Percentiles rank a stretch among this genome's conserved stretches.
These are phyloP conservation scores for Irpex rosettiformis DNA, from an alignment of 1,284 basidiomycete genomes.

Conservation along the genomic window DNA sequence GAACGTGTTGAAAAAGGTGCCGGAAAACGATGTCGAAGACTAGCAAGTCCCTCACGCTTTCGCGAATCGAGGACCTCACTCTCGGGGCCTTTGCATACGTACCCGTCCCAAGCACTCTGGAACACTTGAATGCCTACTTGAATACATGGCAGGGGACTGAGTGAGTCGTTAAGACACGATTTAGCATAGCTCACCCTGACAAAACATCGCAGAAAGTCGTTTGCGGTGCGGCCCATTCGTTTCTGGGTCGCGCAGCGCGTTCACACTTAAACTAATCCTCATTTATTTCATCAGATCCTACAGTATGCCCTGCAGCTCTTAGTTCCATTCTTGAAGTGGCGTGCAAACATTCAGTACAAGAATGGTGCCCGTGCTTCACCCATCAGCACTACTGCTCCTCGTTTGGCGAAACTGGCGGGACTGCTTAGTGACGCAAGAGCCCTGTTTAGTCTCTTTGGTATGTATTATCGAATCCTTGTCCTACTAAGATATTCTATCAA, in stretches of 20 bases:
- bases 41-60: constrained; percentile 33
- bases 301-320: constrained; percentile 70
- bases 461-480: constrained; percentile 20
- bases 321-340: constrained; percentile 58
- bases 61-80: constrained; percentile 53
- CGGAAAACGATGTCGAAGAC: constrained; percentile 34
- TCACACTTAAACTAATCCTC: background rate
- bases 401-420: constrained; percentile 50
- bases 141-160: constrained; percentile 82
- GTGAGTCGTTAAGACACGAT: constrained; percentile 36
- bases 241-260: constrained; percentile 12
- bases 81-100: constrained; percentile 60
- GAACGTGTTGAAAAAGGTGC: background rate
- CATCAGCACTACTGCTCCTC: constrained; percentile 49
- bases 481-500: background rate
- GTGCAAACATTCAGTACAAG: constrained; percentile 64
- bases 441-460: constrained; percentile 76
- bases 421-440: constrained; percentile 66
- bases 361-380: constrained; percentile 51
- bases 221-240: constrained; percentile 48
- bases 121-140: constrained; percentile 70
- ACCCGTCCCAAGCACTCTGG: constrained; percentile 56
- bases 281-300: constrained; percentile 45
- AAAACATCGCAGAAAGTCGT: constrained; percentile 55
- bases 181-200: constrained; percentile 4